phyloP scores from a whole-genome alignment of 1,284 basidiomycete genomes.

The Fomitopsis pinicola region DNA sequence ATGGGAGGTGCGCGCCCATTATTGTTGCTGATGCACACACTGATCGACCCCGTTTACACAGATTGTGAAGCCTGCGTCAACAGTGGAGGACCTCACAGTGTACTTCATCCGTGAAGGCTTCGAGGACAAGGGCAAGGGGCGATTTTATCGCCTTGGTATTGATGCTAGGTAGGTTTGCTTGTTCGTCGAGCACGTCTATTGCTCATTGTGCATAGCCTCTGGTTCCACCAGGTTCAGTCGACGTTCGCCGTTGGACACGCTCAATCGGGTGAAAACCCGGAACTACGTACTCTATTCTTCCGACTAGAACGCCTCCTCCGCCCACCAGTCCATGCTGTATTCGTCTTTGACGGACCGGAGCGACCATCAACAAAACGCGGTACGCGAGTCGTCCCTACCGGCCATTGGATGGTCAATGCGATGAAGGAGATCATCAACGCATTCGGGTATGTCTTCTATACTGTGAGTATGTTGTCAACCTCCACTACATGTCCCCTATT shows the following conservation, averaged over 20 bases:
- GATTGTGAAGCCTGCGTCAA: not conserved
- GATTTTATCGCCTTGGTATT: not conserved
- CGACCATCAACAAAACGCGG: conserved; percentile 45
- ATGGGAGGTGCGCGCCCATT: not conserved
- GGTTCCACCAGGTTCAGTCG: not conserved
- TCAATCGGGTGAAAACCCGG: conserved; percentile 6
- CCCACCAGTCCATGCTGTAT: conserved; percentile 44
- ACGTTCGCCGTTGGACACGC: not conserved
- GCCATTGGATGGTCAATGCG: conserved; percentile 26
- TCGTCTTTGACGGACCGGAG: conserved; percentile 54
- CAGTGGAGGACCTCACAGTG: not conserved
- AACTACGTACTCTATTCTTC: conserved; percentile 12
- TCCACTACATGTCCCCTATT: not conserved
- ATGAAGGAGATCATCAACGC: conserved; percentile 40
- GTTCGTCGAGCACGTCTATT: not conserved
- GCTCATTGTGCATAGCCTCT: not conserved
- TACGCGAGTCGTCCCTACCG: conserved; percentile 24
- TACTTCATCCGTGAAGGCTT: not conserved
- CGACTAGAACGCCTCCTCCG: conserved; percentile 33
- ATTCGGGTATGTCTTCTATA: conserved; percentile 32
- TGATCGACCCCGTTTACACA: not conserved
- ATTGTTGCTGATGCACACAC: not conserved
- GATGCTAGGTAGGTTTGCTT: not conserved
- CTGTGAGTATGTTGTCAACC: not conserved
- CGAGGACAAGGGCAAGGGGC: not conserved